Percentiles rank a stretch among this genome's conserved stretches.
Evolutionary conservation across 495 filamentous ascomycete genomes (phyloP).

Genomic region (Trichoderma erinaceum): DNA sequence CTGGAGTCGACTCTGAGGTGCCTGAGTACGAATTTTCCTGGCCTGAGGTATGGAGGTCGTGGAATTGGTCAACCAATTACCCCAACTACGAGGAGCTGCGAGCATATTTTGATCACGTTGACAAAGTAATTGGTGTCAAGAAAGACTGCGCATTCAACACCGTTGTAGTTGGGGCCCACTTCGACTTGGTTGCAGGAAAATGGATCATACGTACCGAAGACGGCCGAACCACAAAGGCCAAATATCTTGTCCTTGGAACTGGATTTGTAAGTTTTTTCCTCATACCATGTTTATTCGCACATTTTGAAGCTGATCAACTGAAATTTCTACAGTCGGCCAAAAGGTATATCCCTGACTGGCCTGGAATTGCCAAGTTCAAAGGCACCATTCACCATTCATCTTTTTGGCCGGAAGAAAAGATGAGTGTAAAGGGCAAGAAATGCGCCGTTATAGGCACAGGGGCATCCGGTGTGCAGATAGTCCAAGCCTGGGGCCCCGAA

Average conservation of each 20-base stretch:
- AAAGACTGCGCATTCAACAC: slow-evolving; percentile 36
- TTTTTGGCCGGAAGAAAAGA: slow-evolving; percentile 50
- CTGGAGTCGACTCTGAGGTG: slow-evolving; percentile 33
- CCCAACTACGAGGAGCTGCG: slow-evolving; percentile 32
- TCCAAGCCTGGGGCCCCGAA: slow-evolving; percentile 37
- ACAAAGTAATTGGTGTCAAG: slow-evolving; percentile 32
- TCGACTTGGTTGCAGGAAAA: neutral
- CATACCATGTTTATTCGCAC: neutral
- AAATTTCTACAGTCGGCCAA: slow-evolving; percentile 22
- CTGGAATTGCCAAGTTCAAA: slow-evolving; percentile 48
- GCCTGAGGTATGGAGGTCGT: slow-evolving; percentile 22
- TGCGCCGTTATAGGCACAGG: slow-evolving; percentile 56
- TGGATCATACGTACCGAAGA: slow-evolving; percentile 10
- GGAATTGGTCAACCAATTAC: slow-evolving; percentile 37
- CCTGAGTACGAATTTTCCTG: slow-evolving; percentile 35
- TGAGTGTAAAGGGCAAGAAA: slow-evolving; percentile 44
- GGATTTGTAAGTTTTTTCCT: neutral
- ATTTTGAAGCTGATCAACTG: neutral
- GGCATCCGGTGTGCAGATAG: slow-evolving; percentile 51
- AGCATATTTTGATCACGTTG: slow-evolving; percentile 38
- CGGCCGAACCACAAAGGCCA: slow-evolving; percentile 1
- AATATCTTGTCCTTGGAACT: neutral
- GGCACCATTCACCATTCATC: slow-evolving; percentile 51
- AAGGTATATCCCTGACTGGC: slow-evolving; percentile 40
- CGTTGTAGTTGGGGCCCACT: slow-evolving; percentile 4